Base-by-base conservation (phyloP, 305 asterid genomes). In the Salvia sclarea region DNA sequence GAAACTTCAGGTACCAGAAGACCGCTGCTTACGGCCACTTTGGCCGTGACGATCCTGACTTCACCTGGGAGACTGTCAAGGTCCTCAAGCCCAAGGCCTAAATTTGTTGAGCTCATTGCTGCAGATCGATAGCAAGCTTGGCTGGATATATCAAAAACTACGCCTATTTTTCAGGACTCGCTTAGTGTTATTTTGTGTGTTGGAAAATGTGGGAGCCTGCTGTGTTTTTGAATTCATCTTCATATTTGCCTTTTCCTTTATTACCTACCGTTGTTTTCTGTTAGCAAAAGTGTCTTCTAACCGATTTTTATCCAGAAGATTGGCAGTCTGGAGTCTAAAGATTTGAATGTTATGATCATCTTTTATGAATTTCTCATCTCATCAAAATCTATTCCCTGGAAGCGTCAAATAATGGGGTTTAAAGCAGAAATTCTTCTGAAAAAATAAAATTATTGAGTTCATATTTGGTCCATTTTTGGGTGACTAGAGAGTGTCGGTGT, bases 11-110 rank as follows among this genome's bases (percentile, higher is more conserved):
- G 89, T 91, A 83, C 84, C 97, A 91, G 85, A 91, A 91, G 88
- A 85, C 97, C 49, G 97, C 97, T 57, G 97, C 97, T 12, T 91
- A 91, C 30, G 97, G 97, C 47, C 97, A 91, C 83, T 91, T 91
- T 76, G 97, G 97, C 7, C 89, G 95, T 44, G 92, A 86, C 6
- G 96, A 91, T 28, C 71, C 96, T 0, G 96, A 91, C 75, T 91
- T 91, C 85, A 86, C 95, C 28, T 91, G 96, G 97, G 97, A 91
- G 80, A 84, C 90, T 31, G 96, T 76, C 58, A 91, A 88, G 91
- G 31, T 75, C 75, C 97, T 91, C 86, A 85, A 88, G 91, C 96
- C 97, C 16, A 88, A 85, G 77, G 97, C 96, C 79, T 88, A 79
- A 88, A 66, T 48, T 43, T 20, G 61, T 33, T 44, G 45, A 52